Conservation (phyloP, 2,329 filamentous ascomycete genomes). For the Pestalotiopsis sp. region DNA sequence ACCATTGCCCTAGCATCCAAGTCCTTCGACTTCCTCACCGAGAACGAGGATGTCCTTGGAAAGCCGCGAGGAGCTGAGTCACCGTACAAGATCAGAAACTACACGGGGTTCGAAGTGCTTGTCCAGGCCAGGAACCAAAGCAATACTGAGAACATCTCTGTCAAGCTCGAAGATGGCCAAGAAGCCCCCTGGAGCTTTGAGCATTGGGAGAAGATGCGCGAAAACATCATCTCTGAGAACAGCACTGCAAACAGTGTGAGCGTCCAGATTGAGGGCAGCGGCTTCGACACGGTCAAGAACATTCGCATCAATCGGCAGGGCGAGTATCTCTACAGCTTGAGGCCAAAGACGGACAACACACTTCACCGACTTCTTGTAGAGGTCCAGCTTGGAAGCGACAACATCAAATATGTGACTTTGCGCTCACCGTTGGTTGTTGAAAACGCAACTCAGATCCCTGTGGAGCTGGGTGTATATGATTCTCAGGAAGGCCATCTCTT, state of each 20-base stretch:
- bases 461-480: constrained; percentile 91
- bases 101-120: constrained; percentile 89
- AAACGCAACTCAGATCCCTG: constrained; percentile 94
- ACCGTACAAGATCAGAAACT: constrained; percentile 91
- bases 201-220: constrained; percentile 93
- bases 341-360: constrained; percentile 82
- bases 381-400: constrained; percentile 86
- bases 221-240: constrained; percentile 84
- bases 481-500: constrained; percentile 84
- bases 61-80: constrained; percentile 91
- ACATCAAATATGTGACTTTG: constrained; percentile 97
- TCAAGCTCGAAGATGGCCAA: constrained; percentile 83
- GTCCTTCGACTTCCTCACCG: constrained; percentile 85
- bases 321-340: constrained; percentile 85
- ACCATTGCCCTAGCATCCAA: constrained; percentile 93
- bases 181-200: constrained; percentile 97
- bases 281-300: constrained; percentile 87
- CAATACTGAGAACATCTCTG: constrained; percentile 70
- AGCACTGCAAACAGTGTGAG: constrained; percentile 75
- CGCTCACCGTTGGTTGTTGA: constrained; percentile 90
- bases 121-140: constrained; percentile 76
- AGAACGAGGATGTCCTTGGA: constrained; percentile 87
- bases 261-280: constrained; percentile 86
- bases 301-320: constrained; percentile 94
- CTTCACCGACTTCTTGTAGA: constrained; percentile 91